Evolutionary conservation across 31 red algal genomes (phyloP), one percentile per base, ranked within the genome.

Genomic region (Odonthalia washingtoniensis): DNA sequence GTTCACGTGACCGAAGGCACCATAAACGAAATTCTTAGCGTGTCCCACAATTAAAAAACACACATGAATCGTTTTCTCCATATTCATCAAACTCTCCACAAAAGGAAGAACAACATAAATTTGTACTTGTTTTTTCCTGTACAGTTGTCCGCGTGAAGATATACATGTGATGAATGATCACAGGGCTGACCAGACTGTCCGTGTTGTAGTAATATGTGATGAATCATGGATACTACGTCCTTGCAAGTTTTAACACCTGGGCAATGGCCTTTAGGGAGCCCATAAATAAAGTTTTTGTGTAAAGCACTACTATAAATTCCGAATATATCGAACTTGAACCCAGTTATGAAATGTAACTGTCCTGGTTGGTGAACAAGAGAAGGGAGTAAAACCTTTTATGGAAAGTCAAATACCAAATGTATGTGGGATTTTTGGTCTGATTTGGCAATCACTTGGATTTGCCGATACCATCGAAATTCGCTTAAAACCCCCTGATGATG

Each of bases 341-440:
- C 74, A 5, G 85, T 88, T 21, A 88, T 74, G 38, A 88, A 88
- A 79, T 79, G 73, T 36, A 88, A 35, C 38, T 88, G 73, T 9
- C 74, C 85, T 24, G 74, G 74, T 70, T 66, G 64, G 6, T 57
- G 63, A 16, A 72, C 35, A 61, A 84, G 40, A 45, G 27, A 37
- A 5, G 81, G 64, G n/a, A 72, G 38, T 5, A 84, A 38, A 14
- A 84, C 49, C 39, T 84, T 72, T 36, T 73, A 60, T 18, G 74
- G 74, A 77, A 45, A 70, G 72, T 88, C 74, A 30, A 70, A 69
- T 4, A 46, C 31, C 12, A 70, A 3, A 53, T 79, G 45, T 32
- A 79, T 43, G 26, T 14, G 6, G 24, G 34, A 39, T 14, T 33
- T 33, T 2, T 28, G 5, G 33, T 42, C n/a, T 24, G n/a, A 36